A percentile compares a stretch with the other conserved stretches of the same genome.
Evolutionary conservation across 2,329 filamentous ascomycete genomes (phyloP).

Genomic region (Truncatella angustata): DNA sequence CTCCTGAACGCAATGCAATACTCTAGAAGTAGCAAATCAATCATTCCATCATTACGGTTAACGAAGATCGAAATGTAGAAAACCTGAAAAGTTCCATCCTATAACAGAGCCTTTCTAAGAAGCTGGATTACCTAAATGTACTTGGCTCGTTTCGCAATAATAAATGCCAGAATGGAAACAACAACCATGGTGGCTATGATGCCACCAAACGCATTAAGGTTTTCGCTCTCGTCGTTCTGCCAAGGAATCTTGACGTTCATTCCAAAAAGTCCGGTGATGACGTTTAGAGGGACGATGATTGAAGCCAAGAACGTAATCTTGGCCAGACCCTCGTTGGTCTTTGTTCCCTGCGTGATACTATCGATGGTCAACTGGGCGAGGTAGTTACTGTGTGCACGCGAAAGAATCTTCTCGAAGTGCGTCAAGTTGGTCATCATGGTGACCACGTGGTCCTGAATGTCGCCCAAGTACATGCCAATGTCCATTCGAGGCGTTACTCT

Average conservation of each 20-base stretch:
- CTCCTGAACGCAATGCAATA: no score
- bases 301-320: slow-evolving; percentile 95
- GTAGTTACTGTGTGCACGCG: slow-evolving; percentile 92
- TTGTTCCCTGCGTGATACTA: slow-evolving; percentile 82
- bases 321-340: slow-evolving; percentile 84
- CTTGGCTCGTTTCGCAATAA: slow-evolving; percentile 40
- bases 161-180: slow-evolving; percentile 48
- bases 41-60: no score
- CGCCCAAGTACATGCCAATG: slow-evolving; percentile 92
- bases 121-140: slow-evolving; percentile 38
- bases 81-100: no score
- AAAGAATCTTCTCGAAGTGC: slow-evolving; percentile 97
- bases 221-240: slow-evolving; percentile 31
- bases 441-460: slow-evolving; percentile 98
- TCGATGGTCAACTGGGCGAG: slow-evolving; percentile 91
- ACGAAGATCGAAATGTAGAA: no score
- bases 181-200: slow-evolving; percentile 56
- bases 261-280: slow-evolving; percentile 83
- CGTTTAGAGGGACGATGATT: slow-evolving; percentile 92
- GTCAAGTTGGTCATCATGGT: slow-evolving; percentile 97
- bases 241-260: slow-evolving; percentile 84
- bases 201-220: slow-evolving; percentile 57
- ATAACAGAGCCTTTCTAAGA: neutral
- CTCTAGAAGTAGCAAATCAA: no score
- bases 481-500: slow-evolving; percentile 93